These are phyloP conservation scores for Orbilia quercus DNA, from an alignment of 2,329 filamentous ascomycete genomes.

Conservation along the genomic window DNA sequence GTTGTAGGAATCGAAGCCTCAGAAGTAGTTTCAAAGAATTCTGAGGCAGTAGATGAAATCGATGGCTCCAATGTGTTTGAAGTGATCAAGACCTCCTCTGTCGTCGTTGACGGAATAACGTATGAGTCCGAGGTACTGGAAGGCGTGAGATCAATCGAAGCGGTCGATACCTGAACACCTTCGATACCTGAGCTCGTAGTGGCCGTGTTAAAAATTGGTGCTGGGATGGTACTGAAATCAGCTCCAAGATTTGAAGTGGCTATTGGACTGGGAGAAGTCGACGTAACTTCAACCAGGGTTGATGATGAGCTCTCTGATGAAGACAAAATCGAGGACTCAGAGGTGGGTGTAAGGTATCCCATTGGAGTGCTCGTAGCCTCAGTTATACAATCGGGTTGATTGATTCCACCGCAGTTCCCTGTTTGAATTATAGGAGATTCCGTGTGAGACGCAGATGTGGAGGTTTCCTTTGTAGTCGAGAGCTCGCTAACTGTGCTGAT, in stretches of 20 bases:
- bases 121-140: background rate
- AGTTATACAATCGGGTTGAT: slow-evolving; percentile 27
- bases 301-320: slow-evolving; percentile 6
- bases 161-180: background rate
- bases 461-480: background rate
- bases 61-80: background rate
- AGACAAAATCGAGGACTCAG: background rate
- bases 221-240: slow-evolving; percentile 37
- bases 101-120: background rate
- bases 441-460: background rate
- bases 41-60: background rate
- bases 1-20: background rate
- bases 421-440: slow-evolving; percentile 1
- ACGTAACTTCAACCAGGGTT: background rate
- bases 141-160: background rate
- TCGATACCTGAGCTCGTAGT: background rate
- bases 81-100: background rate
- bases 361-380: slow-evolving; percentile 1
- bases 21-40: background rate
- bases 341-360: background rate
- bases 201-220: slow-evolving; percentile 1
- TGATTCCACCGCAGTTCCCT: slow-evolving; percentile 27
- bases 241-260: slow-evolving; percentile 24
- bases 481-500: background rate
- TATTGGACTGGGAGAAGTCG: slow-evolving; percentile 11